Evolutionary conservation across 1,139 yeast species (phyloP), one percentile per base, ranked within the genome.

Genomic region (Eremothecium gossypii): DNA sequence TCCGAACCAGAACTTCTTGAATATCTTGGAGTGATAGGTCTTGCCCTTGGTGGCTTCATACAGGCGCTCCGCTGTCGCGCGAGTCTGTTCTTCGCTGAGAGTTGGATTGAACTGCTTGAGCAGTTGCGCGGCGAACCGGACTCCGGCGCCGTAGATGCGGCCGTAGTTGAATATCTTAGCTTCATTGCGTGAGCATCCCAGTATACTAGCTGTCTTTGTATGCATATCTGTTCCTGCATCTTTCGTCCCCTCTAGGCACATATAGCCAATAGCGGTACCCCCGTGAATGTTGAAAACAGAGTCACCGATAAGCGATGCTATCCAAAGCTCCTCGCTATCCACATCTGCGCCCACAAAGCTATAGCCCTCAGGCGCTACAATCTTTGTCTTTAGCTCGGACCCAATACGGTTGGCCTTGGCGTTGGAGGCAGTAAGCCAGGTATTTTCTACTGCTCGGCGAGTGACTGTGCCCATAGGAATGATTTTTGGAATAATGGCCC

Each of bases 291-390:
- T 77, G 61, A 91, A 85, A 43, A 81, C 76, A 0, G 97, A 80
- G 61, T 93, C 99, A 2, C 98, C 97, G 39, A 91, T 79, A 32
- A 93, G 68, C 26, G 96, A 83, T 0, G 98, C 98, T 52, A 93
- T 91, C 99, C 99, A 93, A 39, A 93, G 70, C 58, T 93, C 99
- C 60, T 93, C 98, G 33, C 96, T 85, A 63, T 93, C 99, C 4
- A 93, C 99, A 68, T 93, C 95, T 1, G 99, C 99, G 6, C 98
- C 99, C 8, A 93, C 95, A 65, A 93, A 83, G 37, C 77, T 76
- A 59, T 87, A 91, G 0, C 97, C 97, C 2, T 74, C 67, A 0
- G 99, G 99, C 0, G 97, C 96, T 46, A 73, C 69, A 6, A 93
- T 69, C 68, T 86, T 77, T 0, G 96, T 78, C 61, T 93, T 93